Evolutionary conservation across 176 grass and related monocot genomes (phyloP).

Genomic region (Ampelocalamus luodianensis): DNA sequence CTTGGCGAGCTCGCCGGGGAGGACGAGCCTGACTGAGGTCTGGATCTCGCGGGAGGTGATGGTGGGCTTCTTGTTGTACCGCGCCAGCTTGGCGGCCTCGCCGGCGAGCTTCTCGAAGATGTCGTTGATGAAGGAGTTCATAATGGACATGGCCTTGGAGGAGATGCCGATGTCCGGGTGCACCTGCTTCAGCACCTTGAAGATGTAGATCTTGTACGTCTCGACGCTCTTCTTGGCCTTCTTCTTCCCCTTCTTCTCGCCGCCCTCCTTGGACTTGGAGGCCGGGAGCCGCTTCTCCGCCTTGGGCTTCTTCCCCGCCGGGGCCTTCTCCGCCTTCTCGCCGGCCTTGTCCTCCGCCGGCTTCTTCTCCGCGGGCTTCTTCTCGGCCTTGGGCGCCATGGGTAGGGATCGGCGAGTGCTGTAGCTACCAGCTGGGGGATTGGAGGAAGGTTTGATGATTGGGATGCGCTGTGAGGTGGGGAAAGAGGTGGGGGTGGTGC

Average conservation of each 20-base stretch:
- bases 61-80: constrained; percentile 74
- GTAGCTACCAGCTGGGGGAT: background rate
- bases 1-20: constrained; percentile 69
- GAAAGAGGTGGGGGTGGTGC: rapidly evolving
- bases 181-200: no score
- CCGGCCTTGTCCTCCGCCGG: constrained; percentile 42
- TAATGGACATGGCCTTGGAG: no score
- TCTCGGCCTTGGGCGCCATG: constrained; percentile 66
- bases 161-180: no score
- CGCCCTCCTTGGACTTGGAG: constrained; percentile 38
- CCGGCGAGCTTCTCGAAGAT: constrained; percentile 84
- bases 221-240: no score
- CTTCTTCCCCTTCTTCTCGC: constrained; percentile 19
- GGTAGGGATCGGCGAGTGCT: background rate
- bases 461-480: rapidly evolving
- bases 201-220: no score
- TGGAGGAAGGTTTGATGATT: background rate
- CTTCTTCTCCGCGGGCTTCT: constrained; percentile 65
- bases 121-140: constrained; percentile 80
- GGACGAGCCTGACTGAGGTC: constrained; percentile 57
- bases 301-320: constrained; percentile 45
- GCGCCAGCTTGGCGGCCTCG: constrained; percentile 46
- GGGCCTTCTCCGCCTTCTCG: background rate
- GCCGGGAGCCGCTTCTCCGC: constrained; percentile 43
- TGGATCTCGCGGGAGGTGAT: constrained; percentile 73